Evolutionary conservation across 306 rosid genomes (phyloP).

Genomic region (Citrullus colocynthis): DNA sequence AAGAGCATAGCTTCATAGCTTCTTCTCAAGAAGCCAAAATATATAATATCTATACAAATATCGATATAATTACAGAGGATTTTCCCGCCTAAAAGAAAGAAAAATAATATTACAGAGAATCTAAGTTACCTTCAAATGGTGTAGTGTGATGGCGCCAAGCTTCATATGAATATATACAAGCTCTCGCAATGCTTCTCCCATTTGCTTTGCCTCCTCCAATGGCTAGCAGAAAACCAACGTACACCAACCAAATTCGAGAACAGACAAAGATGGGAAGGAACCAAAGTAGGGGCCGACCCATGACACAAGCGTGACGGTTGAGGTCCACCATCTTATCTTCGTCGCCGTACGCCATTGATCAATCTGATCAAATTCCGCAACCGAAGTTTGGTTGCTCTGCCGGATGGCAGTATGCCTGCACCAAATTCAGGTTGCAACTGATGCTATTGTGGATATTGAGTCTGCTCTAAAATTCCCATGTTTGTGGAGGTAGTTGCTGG

Average conservation of each 20-base stretch:
- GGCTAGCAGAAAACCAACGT: not conserved
- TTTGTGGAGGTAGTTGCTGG: constrained; percentile 28
- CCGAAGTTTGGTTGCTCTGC: not conserved
- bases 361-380: not conserved
- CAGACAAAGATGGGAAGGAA: not conserved
- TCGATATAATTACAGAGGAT: not conserved
- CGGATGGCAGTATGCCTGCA: not conserved
- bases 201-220: not conserved
- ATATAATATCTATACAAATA: not conserved
- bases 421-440: not conserved
- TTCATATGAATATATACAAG: not conserved
- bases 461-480: constrained; percentile 23
- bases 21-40: not conserved
- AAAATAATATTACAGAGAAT: not conserved
- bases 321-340: not conserved
- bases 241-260: not conserved
- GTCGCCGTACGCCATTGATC: not conserved
- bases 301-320: not conserved
- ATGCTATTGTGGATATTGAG: constrained; percentile 10
- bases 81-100: not conserved
- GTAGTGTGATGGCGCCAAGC: not conserved
- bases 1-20: constrained; percentile 3
- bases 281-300: not conserved
- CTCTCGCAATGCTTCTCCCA: not conserved
- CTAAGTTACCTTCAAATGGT: not conserved